Conservation (phyloP, 345 rosid genomes). For the Garcia nutans region DNA sequence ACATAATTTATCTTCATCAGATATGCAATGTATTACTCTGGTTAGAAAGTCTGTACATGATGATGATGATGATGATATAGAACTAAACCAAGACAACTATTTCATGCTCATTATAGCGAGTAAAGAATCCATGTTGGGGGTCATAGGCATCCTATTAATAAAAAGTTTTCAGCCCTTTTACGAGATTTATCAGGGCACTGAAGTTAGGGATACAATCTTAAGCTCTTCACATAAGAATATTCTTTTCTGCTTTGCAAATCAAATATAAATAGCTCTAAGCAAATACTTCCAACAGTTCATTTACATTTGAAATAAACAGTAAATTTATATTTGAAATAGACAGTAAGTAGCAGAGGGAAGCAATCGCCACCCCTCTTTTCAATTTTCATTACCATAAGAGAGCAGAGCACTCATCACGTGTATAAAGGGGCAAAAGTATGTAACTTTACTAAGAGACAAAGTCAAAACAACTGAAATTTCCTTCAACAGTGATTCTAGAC, state of each 20-base stretch:
- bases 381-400: neutral
- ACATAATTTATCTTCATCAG: no score
- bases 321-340: neutral
- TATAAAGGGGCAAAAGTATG: neutral
- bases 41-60: no score
- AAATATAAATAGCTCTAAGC: neutral
- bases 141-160: neutral
- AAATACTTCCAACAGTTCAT: neutral
- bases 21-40: no score
- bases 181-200: neutral
- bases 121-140: no score
- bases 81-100: no score
- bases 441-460: neutral
- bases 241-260: no score
- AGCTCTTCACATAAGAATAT: no score
- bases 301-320: neutral
- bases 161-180: neutral
- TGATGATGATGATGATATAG: no score
- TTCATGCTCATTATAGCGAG: no score
- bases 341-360: neutral
- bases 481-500: conserved; percentile 14
- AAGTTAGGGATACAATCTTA: no score
- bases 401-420: neutral
- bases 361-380: neutral
- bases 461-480: conserved; percentile 5